phyloP scores from a whole-genome alignment of 78 protist species.

The Dictyostelium intermedium region DNA sequence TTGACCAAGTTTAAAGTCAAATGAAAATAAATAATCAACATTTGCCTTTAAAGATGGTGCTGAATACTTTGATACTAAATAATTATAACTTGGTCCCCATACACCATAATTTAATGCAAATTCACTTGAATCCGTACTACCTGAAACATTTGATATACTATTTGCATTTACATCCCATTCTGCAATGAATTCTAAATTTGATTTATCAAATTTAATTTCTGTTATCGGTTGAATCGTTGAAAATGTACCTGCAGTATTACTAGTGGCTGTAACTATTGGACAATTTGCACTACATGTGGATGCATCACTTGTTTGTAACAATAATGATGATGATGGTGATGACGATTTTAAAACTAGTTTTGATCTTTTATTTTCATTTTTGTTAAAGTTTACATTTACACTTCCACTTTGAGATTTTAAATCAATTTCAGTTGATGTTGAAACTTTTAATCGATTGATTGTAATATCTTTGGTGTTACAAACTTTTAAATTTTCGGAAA shows the following conservation, averaged over 20 bases:
- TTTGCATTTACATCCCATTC: neutral
- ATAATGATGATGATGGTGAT: too few species aligned
- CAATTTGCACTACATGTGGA: too few species aligned
- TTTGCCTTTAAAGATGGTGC: conserved; percentile 6
- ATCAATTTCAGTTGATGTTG: too few species aligned
- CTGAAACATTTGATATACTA: neutral
- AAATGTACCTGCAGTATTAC: neutral
- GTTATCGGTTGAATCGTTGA: neutral
- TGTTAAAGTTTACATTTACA: too few species aligned
- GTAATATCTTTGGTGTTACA: too few species aligned
- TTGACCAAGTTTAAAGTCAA: conserved; percentile 1
- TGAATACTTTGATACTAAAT: neutral
- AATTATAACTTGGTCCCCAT: neutral
- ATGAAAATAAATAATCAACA: neutral
- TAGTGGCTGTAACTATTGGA: too few species aligned
- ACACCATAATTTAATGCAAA: neutral
- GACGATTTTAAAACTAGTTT: too few species aligned
- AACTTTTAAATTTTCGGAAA: too few species aligned
- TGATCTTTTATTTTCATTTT: too few species aligned
- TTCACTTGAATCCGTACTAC: neutral
- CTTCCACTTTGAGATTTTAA: too few species aligned
- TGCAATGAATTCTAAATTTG: neutral
- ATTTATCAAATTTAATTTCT: neutral
- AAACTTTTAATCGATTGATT: too few species aligned
- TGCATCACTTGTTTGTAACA: too few species aligned